These are phyloP conservation scores for Exobasidium rhododendri DNA, from an alignment of 1,284 basidiomycete genomes.

Conservation along the genomic window DNA sequence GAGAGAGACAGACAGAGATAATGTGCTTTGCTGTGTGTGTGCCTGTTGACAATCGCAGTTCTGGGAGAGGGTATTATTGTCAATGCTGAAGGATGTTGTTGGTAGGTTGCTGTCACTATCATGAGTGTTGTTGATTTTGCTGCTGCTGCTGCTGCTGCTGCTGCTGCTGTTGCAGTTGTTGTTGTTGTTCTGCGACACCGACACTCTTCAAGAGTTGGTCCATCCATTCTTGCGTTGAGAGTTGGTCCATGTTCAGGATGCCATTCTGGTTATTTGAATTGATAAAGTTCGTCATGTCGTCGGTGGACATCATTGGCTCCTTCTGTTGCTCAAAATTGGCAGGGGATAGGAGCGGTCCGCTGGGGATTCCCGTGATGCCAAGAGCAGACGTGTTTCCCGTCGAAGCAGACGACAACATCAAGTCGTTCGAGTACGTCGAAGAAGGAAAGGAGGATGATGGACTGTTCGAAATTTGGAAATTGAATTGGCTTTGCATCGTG, in stretches of 20 bases:
- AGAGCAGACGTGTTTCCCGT: conserved; percentile 4
- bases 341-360: conserved; percentile 7
- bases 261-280: neutral
- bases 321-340: conserved; percentile 1
- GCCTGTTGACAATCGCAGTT: neutral
- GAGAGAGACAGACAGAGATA: neutral
- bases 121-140: no score
- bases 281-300: neutral
- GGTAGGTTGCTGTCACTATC: no score
- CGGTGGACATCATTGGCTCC: neutral
- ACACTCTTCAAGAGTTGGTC: conserved; percentile 10
- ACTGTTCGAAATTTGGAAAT: neutral
- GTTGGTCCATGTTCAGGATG: neutral
- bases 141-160: neutral
- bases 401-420: neutral
- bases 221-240: conserved; percentile 13
- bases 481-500: conserved; percentile 2
- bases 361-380: conserved; percentile 8
- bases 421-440: neutral
- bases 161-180: neutral
- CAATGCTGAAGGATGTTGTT: no score
- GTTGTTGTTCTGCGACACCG: conserved; percentile 7
- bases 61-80: no score
- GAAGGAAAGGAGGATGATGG: neutral
- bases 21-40: neutral